Evolutionary conservation across 2,329 filamentous ascomycete species (phyloP), one percentile per base, ranked within the genome.

Genomic region (Apiospora kogelbergensis): DNA sequence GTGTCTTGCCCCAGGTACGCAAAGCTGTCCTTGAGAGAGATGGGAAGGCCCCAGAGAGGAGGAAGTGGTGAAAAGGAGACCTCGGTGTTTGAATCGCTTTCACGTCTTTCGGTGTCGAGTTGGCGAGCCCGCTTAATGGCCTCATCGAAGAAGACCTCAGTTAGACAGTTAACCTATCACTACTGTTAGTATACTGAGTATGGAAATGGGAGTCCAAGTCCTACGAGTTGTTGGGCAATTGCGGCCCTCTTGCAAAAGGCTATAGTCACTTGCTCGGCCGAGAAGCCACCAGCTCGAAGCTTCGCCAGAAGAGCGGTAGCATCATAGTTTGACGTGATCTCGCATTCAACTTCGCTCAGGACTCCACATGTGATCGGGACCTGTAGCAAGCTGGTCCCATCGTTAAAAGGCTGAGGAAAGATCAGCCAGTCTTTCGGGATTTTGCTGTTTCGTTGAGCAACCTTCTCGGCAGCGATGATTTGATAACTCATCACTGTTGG

Each of bases 21-120:
- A 76, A 90, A 91, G 17, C 88, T 87, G 66, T 91, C 89, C 74
- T 91, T 91, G 15, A 89, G 64, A 2, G 75, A 74, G 41, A 77
- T 67, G 1, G 76, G 76, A 17, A 78, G 65, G 10, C 75, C 75
- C 45, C 75, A 74, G 6, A 78, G 64, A 9, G 76, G 74, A 22
- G 71, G 26, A 1, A 70, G 20, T 20, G 40, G 13, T 20, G 40
- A 15, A 15, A 13, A 41, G 40, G 40, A 15, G 40, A 3, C 68
- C 15, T 72, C 69, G 26, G 64, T 48, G 65, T 33, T 33, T 33
- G 33, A 33, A 7, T 33, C 33, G 33, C 72, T 70, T 1, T 30
- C 22, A 2, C 17, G 53, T 33, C 53, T 10, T 37, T 37, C 2
- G 53, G 17, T 3, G 60, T 77, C 76, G 9, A 77, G 74, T 46